Conservation (phyloP, 2,329 filamentous ascomycete genomes). For the Fusarium torreyae region DNA sequence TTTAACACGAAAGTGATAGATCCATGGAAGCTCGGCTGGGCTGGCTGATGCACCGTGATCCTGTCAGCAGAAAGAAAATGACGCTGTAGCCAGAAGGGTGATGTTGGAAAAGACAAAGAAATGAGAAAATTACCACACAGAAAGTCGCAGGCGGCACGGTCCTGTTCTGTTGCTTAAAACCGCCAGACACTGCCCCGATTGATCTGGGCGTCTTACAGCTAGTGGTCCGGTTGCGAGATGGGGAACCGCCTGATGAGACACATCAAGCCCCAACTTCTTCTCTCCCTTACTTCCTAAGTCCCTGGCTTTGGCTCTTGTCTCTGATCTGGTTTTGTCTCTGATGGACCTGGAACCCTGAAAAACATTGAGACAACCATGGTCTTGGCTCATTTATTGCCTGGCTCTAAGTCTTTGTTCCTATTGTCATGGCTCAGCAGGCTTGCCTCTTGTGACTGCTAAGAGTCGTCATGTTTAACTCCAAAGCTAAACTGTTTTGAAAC, state of each 20-base stretch:
- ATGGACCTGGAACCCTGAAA: constrained; percentile 17
- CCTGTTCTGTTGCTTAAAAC: constrained; percentile 4
- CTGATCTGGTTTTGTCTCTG: constrained; percentile 10
- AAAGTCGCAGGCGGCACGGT: constrained; percentile 13
- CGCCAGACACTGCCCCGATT: constrained; percentile 1
- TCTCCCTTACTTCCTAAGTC: constrained; percentile 32
- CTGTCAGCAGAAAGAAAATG: constrained; percentile 31
- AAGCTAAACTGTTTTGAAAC: constrained; percentile 2
- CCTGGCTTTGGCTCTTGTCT: constrained; percentile 11
- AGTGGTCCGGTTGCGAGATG: constrained; percentile 10
- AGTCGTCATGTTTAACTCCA: constrained; percentile 36
- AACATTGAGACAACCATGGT: constrained; percentile 11
- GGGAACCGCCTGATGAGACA: constrained; percentile 21
- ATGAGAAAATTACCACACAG: constrained; percentile 7
- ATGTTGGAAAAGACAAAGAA: constrained; percentile 7
- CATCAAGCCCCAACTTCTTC: constrained; percentile 14
- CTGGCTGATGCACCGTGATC: constrained; percentile 29
- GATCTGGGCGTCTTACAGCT: constrained; percentile 5
- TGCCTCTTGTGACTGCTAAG: not conserved
- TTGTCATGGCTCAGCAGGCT: constrained; percentile 17
- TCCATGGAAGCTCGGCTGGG: not conserved
- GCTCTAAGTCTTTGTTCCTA: constrained; percentile 13
- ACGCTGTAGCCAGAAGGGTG: constrained; percentile 9
- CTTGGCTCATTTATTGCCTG: not conserved
- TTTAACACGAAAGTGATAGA: not conserved